These are phyloP conservation scores for Cordyceps militaris DNA, from an alignment of 2,329 filamentous ascomycete genomes.

Conservation along the genomic window DNA sequence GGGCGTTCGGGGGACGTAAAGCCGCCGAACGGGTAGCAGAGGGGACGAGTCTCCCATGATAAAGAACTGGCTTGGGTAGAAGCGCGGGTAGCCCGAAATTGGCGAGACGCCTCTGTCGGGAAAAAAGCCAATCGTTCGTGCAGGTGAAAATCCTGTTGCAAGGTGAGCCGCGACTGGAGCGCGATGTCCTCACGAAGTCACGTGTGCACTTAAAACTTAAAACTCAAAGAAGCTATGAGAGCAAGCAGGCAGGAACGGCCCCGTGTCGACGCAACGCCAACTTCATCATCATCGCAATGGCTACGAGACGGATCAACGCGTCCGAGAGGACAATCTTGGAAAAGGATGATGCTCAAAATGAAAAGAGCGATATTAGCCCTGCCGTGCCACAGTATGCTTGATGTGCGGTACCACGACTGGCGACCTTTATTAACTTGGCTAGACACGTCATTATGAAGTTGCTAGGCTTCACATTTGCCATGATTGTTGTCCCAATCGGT, in stretches of 20 bases:
- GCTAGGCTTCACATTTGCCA: constrained; percentile 81
- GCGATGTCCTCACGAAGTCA: constrained; percentile 20
- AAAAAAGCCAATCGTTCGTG: background rate
- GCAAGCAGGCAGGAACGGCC: background rate
- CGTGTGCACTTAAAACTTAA: constrained; percentile 16
- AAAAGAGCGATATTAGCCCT: constrained; percentile 68
- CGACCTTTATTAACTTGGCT: constrained; percentile 9
- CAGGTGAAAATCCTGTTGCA: constrained; percentile 10
- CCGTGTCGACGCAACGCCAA: background rate
- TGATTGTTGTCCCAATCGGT: constrained; percentile 80
- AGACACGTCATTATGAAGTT: constrained; percentile 87
- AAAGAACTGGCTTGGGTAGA: background rate
- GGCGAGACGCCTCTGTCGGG: background rate
- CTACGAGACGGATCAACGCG: constrained; percentile 59
- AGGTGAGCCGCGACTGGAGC: constrained; percentile 6
- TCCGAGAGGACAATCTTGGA: constrained; percentile 61
- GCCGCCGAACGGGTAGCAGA: constrained; percentile 7
- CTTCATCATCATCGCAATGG: constrained; percentile 44
- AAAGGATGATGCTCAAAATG: constrained; percentile 43
- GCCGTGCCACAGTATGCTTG: constrained; percentile 65
- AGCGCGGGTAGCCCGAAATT: background rate
- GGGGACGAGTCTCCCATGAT: constrained; percentile 14
- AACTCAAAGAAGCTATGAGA: background rate
- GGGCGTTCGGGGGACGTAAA: constrained; percentile 32
- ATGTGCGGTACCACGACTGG: constrained; percentile 6